Evolutionary conservation across 2,329 filamentous ascomycete genomes (phyloP).

Genomic region (Coniochaeta sp.): DNA sequence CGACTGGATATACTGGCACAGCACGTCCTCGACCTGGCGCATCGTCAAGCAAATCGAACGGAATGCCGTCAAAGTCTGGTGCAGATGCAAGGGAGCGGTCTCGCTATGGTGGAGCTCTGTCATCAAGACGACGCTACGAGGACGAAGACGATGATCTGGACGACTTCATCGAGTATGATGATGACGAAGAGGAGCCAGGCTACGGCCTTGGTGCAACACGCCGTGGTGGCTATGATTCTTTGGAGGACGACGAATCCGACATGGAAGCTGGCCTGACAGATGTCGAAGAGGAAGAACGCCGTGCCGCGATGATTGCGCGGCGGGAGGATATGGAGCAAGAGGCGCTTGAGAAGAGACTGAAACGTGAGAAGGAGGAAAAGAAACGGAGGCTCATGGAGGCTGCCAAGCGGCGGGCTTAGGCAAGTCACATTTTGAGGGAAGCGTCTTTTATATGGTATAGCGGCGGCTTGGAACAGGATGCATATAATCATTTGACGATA

Average conservation of each 20-base stretch:
- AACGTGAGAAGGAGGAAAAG: conserved; percentile 53
- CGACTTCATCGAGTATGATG: conserved; percentile 55
- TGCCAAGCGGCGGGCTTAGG: not conserved
- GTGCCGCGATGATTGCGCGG: conserved; percentile 53
- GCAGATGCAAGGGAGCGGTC: conserved; percentile 12
- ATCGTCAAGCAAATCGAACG: conserved; percentile 8
- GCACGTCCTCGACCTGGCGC: conserved; percentile 47
- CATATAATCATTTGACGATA: not conserved
- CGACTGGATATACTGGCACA: conserved; percentile 58
- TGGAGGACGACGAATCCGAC: conserved; percentile 54
- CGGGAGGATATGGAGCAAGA: conserved; percentile 61
- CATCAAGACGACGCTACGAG: conserved; percentile 35
- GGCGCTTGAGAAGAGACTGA: conserved; percentile 52
- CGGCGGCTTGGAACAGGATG: not conserved
- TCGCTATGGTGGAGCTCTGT: conserved; percentile 24
- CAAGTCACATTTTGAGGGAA: not conserved
- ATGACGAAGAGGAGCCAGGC: conserved; percentile 44
- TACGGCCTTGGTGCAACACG: conserved; percentile 12
- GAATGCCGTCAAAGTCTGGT: conserved; percentile 14
- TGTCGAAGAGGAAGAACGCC: conserved; percentile 62
- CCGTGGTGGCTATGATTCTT: conserved; percentile 43
- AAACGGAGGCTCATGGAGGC: conserved; percentile 23
- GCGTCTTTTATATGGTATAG: not conserved
- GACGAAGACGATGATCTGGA: conserved; percentile 55
- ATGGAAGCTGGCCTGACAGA: conserved; percentile 74